Evolutionary conservation across 83 land plant species (phyloP).

Genomic region (Thuja plicata): DNA sequence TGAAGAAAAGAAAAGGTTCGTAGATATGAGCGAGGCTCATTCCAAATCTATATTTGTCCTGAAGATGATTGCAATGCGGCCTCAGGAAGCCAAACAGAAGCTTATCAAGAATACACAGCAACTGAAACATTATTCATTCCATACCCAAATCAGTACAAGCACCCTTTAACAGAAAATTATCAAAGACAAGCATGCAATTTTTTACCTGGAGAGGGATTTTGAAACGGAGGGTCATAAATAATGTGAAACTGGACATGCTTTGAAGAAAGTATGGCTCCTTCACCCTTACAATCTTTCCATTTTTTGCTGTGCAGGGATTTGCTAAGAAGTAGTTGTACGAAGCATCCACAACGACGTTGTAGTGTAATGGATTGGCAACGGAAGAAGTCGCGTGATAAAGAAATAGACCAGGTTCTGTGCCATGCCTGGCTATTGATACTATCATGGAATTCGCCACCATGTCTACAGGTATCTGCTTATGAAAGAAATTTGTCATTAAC

Average conservation of each 20-base stretch:
- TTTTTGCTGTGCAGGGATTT: constrained; percentile 37
- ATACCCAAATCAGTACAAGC: background rate
- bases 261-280: constrained; percentile 19
- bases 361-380: constrained; percentile 42
- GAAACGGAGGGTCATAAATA: constrained; percentile 20
- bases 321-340: constrained; percentile 31
- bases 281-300: constrained; percentile 32
- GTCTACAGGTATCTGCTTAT: constrained; percentile 57
- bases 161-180: background rate
- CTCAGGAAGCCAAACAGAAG: background rate
- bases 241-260: constrained; percentile 29
- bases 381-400: constrained; percentile 63
- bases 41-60: constrained; percentile 15
- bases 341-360: constrained; percentile 21
- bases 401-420: constrained; percentile 18
- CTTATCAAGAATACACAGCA: background rate
- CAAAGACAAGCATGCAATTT: background rate
- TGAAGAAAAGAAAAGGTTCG: constrained; percentile 70
- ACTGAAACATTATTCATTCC: background rate
- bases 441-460: constrained; percentile 63
- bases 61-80: background rate
- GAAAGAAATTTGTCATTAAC: background rate
- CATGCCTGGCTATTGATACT: constrained; percentile 37
- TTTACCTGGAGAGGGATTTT: constrained; percentile 23
- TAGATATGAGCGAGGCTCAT: constrained; percentile 61